Percentiles rank a stretch among this genome's conserved stretches.
Evolutionary conservation across 257 asterid genomes (phyloP).

Genomic region (Solanum gandarillasii): DNA sequence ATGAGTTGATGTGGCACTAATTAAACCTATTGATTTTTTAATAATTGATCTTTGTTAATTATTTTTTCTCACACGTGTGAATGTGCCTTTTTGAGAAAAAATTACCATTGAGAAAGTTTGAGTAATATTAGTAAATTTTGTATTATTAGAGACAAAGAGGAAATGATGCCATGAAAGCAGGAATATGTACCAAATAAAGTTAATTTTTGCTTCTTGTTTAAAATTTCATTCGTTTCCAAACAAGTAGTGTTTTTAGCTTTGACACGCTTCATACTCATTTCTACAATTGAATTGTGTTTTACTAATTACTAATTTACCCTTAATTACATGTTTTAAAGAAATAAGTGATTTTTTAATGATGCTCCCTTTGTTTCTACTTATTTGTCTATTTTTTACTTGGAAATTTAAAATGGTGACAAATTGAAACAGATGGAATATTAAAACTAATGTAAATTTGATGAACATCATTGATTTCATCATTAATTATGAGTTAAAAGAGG

Average conservation of each 20-base stretch:
- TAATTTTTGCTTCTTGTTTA: background rate
- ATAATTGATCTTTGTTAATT: background rate
- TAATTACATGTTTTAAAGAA: background rate
- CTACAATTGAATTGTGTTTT: background rate
- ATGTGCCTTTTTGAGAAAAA: background rate
- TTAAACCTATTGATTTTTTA: background rate
- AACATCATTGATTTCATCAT: background rate
- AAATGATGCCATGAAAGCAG: constrained; percentile 22
- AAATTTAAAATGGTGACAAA: rapidly evolving
- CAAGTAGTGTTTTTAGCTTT: background rate
- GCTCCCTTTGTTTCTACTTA: no score
- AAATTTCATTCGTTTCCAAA: background rate
- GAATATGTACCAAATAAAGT: constrained; percentile 15
- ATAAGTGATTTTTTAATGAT: background rate
- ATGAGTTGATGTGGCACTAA: constrained; percentile 14
- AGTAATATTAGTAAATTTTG: background rate
- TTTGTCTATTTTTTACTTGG: no score
- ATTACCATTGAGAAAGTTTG: background rate
- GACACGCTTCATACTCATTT: no score
- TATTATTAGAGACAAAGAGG: constrained; percentile 22
- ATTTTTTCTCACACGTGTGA: background rate
- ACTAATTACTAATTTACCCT: no score
- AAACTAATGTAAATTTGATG: background rate
- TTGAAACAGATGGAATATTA: background rate
- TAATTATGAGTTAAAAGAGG: background rate